Base-by-base conservation (phyloP, 1,284 basidiomycete species). In the Phlebopus sp. region DNA sequence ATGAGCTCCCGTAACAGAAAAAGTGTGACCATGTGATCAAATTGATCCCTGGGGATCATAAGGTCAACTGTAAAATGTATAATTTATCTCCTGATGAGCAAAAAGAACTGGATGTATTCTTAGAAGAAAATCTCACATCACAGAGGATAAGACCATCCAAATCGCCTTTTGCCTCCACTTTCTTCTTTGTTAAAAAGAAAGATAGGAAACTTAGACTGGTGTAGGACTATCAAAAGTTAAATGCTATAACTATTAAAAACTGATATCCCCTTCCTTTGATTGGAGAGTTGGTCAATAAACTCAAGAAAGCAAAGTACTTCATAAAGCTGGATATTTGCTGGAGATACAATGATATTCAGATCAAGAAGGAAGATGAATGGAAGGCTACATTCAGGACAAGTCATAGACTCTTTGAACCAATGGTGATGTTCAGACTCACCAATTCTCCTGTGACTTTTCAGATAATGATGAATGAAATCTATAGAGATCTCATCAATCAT, bases 131-230 rank as follows among this genome's bases (percentile, higher is more conserved):
- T 34, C 50, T 66, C 1, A 2, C 14, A 4, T 39, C 36, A 3
- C 39, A 49, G 2, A n/a, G 19, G 2, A 59, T 56, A 21, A 41
- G 41, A 0, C 40, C 29, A n/a, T 55, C 58, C 2, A 57, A 44
- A 4, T 54, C 57, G 1, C 53, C 54, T 4, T 51, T 56, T 8
- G 59, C 45, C 0, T 49, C 67, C 0, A 62, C 68, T 0, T 54
- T 69, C 23, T 56, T 72, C 2, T 72, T 71, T 44, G 59, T 70
- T 11, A 58, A 59, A 38, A 73, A 73, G 56, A 70, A 69, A 53
- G 67, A 70, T 49, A 62, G 63, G 7, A 36, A 49, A 0, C 48
- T 68, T 0, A 49, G 64, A 0, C 45, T 55, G 64, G 4, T 48
- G 4, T 41, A 52, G 19, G 67, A 72, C 42, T 72, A 71, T 50